These are phyloP conservation scores for Amaranthus palmeri DNA, from an alignment of 148 eudicot species.

Conservation along the genomic window DNA sequence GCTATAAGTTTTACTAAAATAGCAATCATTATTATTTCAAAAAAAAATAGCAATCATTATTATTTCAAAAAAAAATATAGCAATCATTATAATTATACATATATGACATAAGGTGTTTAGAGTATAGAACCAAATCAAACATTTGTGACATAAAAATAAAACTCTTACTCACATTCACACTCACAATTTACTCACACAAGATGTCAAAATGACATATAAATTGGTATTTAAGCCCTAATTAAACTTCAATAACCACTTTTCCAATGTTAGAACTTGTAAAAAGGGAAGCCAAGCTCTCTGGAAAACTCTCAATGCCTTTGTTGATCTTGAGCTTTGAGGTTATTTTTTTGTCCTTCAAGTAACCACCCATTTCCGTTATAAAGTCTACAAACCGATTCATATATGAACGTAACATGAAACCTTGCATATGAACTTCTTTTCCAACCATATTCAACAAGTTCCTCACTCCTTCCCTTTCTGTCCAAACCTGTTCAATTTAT, in stretches of 20 bases:
- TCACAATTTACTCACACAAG: too few species aligned
- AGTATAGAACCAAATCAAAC: too few species aligned
- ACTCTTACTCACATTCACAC: too few species aligned
- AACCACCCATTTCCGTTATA: conserved; percentile 25
- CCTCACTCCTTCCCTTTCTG: conserved; percentile 38
- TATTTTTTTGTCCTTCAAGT: conserved; percentile 29
- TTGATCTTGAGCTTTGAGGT: conserved; percentile 22
- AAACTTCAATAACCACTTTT: conserved; percentile 33
- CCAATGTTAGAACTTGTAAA: conserved; percentile 36
- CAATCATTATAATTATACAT: too few species aligned
- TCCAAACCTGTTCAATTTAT: conserved; percentile 20
- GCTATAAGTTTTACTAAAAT: too few species aligned
- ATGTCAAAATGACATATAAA: too few species aligned
- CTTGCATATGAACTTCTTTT: conserved; percentile 40
- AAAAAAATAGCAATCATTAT: too few species aligned
- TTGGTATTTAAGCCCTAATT: background rate
- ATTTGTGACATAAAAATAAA: too few species aligned
- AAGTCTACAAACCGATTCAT: conserved; percentile 20
- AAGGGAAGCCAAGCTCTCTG: conserved; percentile 27
- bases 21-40: too few species aligned
- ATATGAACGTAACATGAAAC: conserved; percentile 23
- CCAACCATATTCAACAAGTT: conserved; percentile 38
- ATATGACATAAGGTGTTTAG: too few species aligned
- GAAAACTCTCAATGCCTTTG: conserved; percentile 31
- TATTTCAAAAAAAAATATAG: too few species aligned